A percentile compares a stretch with the other conserved stretches of the same genome.
These are phyloP conservation scores for Aspergillus japonicus DNA, from an alignment of 2,329 filamentous ascomycete species.

Conservation along the genomic window DNA sequence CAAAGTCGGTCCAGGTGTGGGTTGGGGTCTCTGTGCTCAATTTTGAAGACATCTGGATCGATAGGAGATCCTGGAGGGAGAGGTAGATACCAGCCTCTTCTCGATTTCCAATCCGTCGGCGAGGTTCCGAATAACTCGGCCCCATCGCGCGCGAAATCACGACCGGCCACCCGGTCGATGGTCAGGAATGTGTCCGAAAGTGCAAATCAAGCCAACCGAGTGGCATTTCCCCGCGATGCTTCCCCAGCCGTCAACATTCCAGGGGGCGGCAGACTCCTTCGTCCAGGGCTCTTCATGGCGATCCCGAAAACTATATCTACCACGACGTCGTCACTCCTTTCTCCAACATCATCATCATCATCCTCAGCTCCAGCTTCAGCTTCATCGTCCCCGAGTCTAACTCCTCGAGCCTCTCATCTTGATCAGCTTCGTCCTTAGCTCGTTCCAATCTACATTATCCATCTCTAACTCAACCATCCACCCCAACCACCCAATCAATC, in stretches of 20 bases:
- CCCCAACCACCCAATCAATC: not conserved
- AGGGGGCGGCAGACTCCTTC: constrained; percentile 7
- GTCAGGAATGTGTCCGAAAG: not conserved
- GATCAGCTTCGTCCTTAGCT: not conserved
- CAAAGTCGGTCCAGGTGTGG: no score
- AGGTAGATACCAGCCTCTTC: not conserved
- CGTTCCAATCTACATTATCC: not conserved
- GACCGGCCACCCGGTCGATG: not conserved
- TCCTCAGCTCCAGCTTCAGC: not conserved
- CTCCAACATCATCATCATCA: not conserved
- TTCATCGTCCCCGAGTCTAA: not conserved
- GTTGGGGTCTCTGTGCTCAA: not conserved
- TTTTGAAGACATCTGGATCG: not conserved
- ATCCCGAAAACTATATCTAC: constrained; percentile 13
- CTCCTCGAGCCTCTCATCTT: not conserved
- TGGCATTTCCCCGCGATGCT: constrained; percentile 1
- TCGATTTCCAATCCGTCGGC: not conserved
- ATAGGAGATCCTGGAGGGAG: not conserved
- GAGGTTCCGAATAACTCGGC: not conserved
- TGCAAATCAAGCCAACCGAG: not conserved
- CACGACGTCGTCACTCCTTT: not conserved
- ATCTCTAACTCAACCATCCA: not conserved
- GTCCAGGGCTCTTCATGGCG: not conserved
- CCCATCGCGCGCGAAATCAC: not conserved
- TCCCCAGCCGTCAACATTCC: constrained; percentile 15